phyloP scores from a whole-genome alignment of 2,329 filamentous ascomycete genomes.

The Calonectria leucothoes region DNA sequence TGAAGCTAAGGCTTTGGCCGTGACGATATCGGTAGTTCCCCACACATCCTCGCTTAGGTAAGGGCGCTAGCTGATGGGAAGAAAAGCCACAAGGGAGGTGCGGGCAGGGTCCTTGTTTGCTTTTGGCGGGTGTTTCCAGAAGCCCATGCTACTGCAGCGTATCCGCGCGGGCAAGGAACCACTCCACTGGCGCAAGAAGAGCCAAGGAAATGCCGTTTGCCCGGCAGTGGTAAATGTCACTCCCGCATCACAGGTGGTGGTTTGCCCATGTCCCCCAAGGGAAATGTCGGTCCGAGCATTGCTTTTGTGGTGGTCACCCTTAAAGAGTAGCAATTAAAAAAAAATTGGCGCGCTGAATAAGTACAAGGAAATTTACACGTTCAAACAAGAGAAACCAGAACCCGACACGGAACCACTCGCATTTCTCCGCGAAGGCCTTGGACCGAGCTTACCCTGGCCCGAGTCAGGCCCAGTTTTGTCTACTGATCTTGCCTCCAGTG shows the following conservation, averaged over 20 bases:
- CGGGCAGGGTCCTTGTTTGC: slow-evolving; percentile 4
- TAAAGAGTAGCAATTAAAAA: not conserved
- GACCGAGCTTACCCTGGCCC: slow-evolving; percentile 7
- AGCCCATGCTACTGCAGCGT: slow-evolving; percentile 9
- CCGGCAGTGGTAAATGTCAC: slow-evolving; percentile 15
- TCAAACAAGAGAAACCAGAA: not conserved
- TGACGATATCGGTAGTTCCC: not conserved
- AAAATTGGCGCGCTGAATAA: too few species aligned
- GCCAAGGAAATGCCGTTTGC: slow-evolving; percentile 1
- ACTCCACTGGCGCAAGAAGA: not conserved
- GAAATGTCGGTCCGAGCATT: not conserved
- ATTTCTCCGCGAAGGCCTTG: not conserved
- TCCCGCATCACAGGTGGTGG: not conserved
- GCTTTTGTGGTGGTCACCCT: not conserved
- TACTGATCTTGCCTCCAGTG: not conserved
- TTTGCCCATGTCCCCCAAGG: not conserved
- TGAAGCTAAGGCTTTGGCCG: slow-evolving; percentile 7
- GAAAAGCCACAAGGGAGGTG: not conserved
- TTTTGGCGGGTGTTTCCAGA: slow-evolving; percentile 20
- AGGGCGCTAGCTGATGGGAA: not conserved
- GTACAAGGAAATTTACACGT: not conserved
- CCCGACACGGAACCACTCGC: not conserved
- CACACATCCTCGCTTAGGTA: slow-evolving; percentile 12
- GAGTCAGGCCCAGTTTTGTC: slow-evolving; percentile 1
- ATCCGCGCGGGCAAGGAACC: slow-evolving; percentile 14